Evolutionary conservation across 169 alveolate species (phyloP).

Genomic region (Plasmodium coatneyi): DNA sequence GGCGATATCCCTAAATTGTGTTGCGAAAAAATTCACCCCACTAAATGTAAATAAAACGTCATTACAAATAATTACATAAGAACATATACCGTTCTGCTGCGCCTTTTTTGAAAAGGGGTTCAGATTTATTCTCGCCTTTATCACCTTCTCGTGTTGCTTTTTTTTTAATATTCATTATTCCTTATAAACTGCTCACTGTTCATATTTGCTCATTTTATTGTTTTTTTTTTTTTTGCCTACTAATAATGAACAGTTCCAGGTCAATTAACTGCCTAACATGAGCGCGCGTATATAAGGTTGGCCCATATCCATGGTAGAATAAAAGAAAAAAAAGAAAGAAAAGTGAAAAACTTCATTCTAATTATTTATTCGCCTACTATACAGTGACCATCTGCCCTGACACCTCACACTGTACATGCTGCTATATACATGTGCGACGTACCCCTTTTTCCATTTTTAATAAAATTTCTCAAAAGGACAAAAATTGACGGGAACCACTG

Average conservation of each 20-base stretch:
- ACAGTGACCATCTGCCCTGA: background rate
- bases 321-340: background rate
- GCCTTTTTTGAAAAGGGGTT: background rate
- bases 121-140: background rate
- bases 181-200: background rate
- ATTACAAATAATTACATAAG: too few relatives aligned
- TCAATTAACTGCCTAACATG: background rate
- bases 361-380: background rate
- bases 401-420: background rate
- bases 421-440: background rate
- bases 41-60: background rate
- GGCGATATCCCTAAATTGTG: background rate
- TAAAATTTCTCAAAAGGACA: background rate
- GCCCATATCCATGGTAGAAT: background rate
- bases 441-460: background rate
- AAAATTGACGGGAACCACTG: background rate
- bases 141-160: background rate
- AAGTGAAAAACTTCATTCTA: background rate
- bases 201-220: too few relatives aligned
- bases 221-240: background rate
- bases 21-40: background rate
- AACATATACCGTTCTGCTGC: background rate
- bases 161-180: background rate
- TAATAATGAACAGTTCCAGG: background rate
- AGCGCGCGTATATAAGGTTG: background rate